Evolutionary conservation across 495 filamentous ascomycete species (phyloP).

Genomic region (Penicillium salamii): DNA sequence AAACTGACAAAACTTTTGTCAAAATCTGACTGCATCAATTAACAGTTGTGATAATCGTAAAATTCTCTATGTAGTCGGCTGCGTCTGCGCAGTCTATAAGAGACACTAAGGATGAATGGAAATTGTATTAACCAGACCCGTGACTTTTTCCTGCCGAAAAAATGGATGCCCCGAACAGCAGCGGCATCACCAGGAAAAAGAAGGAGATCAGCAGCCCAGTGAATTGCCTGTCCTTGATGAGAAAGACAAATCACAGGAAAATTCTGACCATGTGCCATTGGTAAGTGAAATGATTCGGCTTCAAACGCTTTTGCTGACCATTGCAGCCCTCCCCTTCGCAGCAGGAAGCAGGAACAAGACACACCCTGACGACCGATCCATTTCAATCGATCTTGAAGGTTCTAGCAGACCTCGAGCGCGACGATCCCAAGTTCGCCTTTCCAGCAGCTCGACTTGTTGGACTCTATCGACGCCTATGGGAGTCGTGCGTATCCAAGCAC

Average conservation of each 20-base stretch:
- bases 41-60: background rate
- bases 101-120: background rate
- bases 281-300: background rate
- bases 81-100: slow-evolving; percentile 3
- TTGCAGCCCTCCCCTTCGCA: background rate
- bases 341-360: slow-evolving; percentile 2
- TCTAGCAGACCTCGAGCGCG: slow-evolving; percentile 1
- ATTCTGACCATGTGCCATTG: background rate
- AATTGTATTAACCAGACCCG: background rate
- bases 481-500: background rate
- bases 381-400: background rate
- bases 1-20: no score
- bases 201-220: background rate
- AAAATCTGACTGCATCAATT: no score
- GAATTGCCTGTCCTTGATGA: background rate
- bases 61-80: background rate
- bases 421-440: slow-evolving; percentile 3
- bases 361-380: background rate
- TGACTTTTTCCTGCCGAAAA: background rate
- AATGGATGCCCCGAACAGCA: background rate
- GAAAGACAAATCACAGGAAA: background rate
- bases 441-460: slow-evolving; percentile 1
- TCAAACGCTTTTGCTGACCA: background rate
- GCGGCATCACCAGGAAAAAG: background rate
- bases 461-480: slow-evolving; percentile 2